Evolutionary conservation across 306 rosid species (phyloP), one percentile per base, ranked within the genome.

Genomic region (Pterocarpus santalinus): DNA sequence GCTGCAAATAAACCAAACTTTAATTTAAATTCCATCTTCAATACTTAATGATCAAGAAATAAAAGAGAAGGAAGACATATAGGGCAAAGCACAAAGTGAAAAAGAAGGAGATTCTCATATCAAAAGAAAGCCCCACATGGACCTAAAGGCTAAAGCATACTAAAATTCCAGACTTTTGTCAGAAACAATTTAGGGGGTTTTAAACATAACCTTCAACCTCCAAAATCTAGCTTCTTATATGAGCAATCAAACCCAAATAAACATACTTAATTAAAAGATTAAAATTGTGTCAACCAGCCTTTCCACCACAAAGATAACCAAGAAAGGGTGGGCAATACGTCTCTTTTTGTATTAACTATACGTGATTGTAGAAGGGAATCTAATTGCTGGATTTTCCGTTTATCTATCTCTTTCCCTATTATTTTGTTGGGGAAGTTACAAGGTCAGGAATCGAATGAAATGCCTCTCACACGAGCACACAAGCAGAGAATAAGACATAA

Each of bases 81-180:
- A 69, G 83, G 85, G 92, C 68, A 92, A 92, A 92, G 98, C 90
- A 89, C 86, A 87, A 87, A 85, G 88, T 74, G 81, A 52, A 70
- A 78, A 70, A 78, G 82, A 88, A 61, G 71, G 60, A 92, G 93
- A 94, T 92, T 94, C 96, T 81, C 87, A 67, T 47, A 51, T 51
- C 1, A 85, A 87, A 89, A 90, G 80, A 70, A 65, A 77, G 83
- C 78, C 72, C 87, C 89, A 82, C 88, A 88, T 85, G 97, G 89
- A 85, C 68, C 84, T 86, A 91, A 89, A 92, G 91, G 87, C 80
- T 85, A 91, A 89, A 92, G 94, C 90, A 85, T 76, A 82, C 71
- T 53, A 86, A 81, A 88, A 85, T 87, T 70, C 83, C 87, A 86
- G 76, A 84, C 91, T 91, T 91, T 86, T 82, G 80, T 80, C 86